Base-by-base conservation (phyloP, 2,329 filamentous ascomycete genomes). In the Pseudogymnoascus sp. region DNA sequence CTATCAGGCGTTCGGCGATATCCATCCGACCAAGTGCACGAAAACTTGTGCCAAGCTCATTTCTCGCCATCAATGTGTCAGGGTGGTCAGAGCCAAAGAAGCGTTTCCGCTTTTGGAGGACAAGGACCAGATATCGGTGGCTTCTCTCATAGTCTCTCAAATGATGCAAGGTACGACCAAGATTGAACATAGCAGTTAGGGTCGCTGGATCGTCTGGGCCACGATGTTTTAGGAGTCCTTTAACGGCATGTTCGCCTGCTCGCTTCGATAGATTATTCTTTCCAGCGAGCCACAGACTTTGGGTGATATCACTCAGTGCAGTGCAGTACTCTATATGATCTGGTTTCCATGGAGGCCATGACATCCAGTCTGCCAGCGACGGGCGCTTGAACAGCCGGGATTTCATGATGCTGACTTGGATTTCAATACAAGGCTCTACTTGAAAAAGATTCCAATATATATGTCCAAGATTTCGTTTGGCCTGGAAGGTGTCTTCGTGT, bases 181-280 rank as follows among this genome's bases (percentile, higher is more conserved):
- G 63, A 33, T 69, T 70, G 63, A 72, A 73, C 71, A 73, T 73
- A 2, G 71, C 68, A 59, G 61, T 67, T 13, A 74, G 64, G 7
- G 72, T 74, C 37, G 26, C 69, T 46, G 68, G 71, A 62, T 71
- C 67, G 42, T 68, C 65, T 40, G 37, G 37, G 3, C 70, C 71
- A 4, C 71, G 50, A 10, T 61, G 17, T 29, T 65, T 59, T 60
- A 50, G 13, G 17, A 64, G 59, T 3, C 63, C 59, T 46, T 62
- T 35, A 6, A 64, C 17, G 15, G 63, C 63, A 53, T 46, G 59
- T 19, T 66, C 62, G 7, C 67, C 67, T 7, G 64, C 59, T 11
- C 46, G 56, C 40, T 59, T 64, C 19, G 67, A 69, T 11, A 63
- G 23, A 31, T 63, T 59, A 19, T 44, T 38, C 6, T 63, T 19